phyloP scores from a whole-genome alignment of 176 grass and related monocot species.

The Dendrocalamus sinicus region DNA sequence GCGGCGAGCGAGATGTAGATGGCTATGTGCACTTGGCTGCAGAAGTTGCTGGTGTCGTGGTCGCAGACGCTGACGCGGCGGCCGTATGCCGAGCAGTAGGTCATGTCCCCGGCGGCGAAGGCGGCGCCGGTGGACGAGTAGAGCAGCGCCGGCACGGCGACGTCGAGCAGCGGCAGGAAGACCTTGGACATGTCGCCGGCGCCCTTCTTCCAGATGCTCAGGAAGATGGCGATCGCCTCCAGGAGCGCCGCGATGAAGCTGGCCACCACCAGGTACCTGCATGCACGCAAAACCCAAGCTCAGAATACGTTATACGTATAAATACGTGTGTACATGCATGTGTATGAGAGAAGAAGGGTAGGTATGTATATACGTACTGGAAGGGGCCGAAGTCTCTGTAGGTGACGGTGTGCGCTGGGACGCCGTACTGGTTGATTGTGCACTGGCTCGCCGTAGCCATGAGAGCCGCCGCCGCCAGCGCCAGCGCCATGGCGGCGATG shows the following conservation, averaged over 20 bases:
- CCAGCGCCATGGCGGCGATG: constrained; percentile 35
- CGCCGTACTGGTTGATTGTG: constrained; percentile 37
- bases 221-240: constrained; percentile 45
- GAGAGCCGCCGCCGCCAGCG: constrained; percentile 47
- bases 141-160: constrained; percentile 43
- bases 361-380: constrained; percentile 20
- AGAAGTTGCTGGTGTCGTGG: constrained; percentile 35
- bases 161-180: constrained; percentile 43
- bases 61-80: constrained; percentile 39
- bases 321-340: background rate
- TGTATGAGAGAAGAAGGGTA: background rate
- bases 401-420: constrained; percentile 27
- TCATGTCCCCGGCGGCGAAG: constrained; percentile 25
- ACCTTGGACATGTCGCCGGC: background rate
- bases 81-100: constrained; percentile 48
- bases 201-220: constrained; percentile 53
- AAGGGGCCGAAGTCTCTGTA: constrained; percentile 46
- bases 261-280: constrained; percentile 47
- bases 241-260: constrained; percentile 42
- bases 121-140: constrained; percentile 47
- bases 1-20: constrained; percentile 44
- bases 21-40: constrained; percentile 45
- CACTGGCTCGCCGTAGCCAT: constrained; percentile 55
- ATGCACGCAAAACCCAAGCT: background rate
- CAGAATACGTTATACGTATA: background rate